Conservation (phyloP, 106 monocot genomes). For the Dioscorea alata region DNA sequence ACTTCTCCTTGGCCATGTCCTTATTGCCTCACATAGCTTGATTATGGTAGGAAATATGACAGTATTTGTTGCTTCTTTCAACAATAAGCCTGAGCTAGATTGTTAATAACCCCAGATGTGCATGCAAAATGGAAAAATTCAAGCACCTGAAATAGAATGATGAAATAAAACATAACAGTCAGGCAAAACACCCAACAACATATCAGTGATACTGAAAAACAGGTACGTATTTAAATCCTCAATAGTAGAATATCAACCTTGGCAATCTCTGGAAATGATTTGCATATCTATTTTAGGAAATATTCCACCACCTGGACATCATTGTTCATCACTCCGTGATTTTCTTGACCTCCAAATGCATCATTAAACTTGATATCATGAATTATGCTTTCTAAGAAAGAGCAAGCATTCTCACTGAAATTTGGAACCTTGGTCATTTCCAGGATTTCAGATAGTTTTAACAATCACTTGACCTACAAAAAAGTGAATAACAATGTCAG, state of each 20-base stretch:
- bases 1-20: constrained; percentile 67
- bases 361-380: constrained; percentile 51
- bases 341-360: constrained; percentile 73
- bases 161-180: too few species aligned
- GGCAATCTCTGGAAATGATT: constrained; percentile 54
- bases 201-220: not conserved
- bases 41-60: constrained; percentile 78
- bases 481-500: not conserved
- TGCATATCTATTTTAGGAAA: constrained; percentile 81
- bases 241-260: constrained; percentile 39
- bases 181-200: not conserved
- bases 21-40: constrained; percentile 59
- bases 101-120: constrained; percentile 97
- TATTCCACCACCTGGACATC: constrained; percentile 96
- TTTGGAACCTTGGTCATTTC: constrained; percentile 76
- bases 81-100: constrained; percentile 78
- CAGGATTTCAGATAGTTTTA: constrained; percentile 67
- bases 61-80: constrained; percentile 75
- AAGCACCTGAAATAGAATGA: constrained; percentile 46
- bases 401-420: constrained; percentile 56
- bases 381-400: constrained; percentile 59
- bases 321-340: constrained; percentile 86
- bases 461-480: constrained; percentile 78
- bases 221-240: not conserved
- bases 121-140: constrained; percentile 98